These are phyloP conservation scores for Albophoma yamanashiensis DNA, from an alignment of 2,329 filamentous ascomycete species.

Conservation along the genomic window DNA sequence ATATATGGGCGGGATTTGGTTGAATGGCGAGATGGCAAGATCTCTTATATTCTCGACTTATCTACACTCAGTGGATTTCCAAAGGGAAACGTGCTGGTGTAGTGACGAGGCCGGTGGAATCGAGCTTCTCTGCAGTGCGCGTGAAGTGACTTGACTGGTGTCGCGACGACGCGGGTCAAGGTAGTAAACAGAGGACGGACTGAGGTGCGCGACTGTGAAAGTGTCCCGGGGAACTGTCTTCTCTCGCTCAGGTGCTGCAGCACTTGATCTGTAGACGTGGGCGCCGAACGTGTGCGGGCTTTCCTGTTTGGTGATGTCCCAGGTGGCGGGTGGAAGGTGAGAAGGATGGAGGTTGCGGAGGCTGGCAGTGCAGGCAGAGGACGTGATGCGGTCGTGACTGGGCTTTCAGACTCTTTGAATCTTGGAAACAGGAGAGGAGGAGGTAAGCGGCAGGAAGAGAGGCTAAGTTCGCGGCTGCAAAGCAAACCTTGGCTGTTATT, in stretches of 20 bases:
- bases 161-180: slow-evolving; percentile 22
- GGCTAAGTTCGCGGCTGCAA: slow-evolving; percentile 19
- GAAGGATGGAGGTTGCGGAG: slow-evolving; percentile 20
- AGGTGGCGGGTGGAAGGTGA: slow-evolving; percentile 15
- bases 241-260: slow-evolving; percentile 19
- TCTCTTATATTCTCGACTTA: slow-evolving; percentile 40
- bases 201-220: not conserved
- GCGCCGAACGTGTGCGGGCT: slow-evolving; percentile 3
- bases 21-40: slow-evolving; percentile 15
- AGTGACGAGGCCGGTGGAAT: slow-evolving; percentile 36
- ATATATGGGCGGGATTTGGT: not conserved
- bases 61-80: slow-evolving; percentile 79
- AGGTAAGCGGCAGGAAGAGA: slow-evolving; percentile 16
- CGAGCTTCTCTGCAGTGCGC: slow-evolving; percentile 29
- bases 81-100: slow-evolving; percentile 92
- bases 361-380: slow-evolving; percentile 15
- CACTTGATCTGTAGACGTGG: slow-evolving; percentile 13
- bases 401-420: slow-evolving; percentile 22
- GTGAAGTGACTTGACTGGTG: slow-evolving; percentile 25
- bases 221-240: slow-evolving; percentile 13
- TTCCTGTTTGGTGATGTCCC: slow-evolving; percentile 3
- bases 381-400: slow-evolving; percentile 27
- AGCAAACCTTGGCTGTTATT: slow-evolving; percentile 18
- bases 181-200: slow-evolving; percentile 13
- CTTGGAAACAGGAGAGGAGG: slow-evolving; percentile 25